Percentiles rank a stretch among this genome's conserved stretches.
These are phyloP conservation scores for Moricandia arvensis DNA, from an alignment of 345 rosid species.

Conservation along the genomic window DNA sequence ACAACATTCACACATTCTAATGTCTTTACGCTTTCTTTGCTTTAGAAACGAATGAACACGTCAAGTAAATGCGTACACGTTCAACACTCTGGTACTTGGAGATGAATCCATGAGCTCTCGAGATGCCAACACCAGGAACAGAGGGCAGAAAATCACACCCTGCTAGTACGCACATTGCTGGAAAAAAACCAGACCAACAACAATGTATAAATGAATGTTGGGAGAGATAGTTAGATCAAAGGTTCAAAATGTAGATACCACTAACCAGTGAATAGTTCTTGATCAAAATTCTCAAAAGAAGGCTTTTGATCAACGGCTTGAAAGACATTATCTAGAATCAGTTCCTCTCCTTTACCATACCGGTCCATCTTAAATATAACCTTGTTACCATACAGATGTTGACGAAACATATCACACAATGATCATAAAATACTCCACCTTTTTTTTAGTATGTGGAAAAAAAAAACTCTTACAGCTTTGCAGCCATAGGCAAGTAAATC, in stretches of 20 bases:
- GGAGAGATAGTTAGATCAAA: not conserved
- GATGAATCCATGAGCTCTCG: slow-evolving; percentile 64
- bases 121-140: slow-evolving; percentile 84
- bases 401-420: slow-evolving; percentile 28
- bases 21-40: not conserved
- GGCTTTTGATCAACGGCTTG: slow-evolving; percentile 51
- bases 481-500: slow-evolving; percentile 88
- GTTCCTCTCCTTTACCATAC: slow-evolving; percentile 78
- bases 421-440: slow-evolving; percentile 12
- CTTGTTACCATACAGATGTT: slow-evolving; percentile 43
- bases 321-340: slow-evolving; percentile 59
- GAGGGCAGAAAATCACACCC: slow-evolving; percentile 95
- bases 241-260: not conserved
- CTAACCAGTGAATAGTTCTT: slow-evolving; percentile 65
- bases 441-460: not conserved
- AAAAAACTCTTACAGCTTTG: slow-evolving; percentile 71
- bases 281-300: slow-evolving; percentile 58
- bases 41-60: not conserved
- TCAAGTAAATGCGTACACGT: slow-evolving; percentile 53
- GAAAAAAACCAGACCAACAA: slow-evolving; percentile 10
- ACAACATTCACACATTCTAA: not conserved
- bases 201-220: not conserved
- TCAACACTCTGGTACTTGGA: slow-evolving; percentile 75
- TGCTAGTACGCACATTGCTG: slow-evolving; percentile 95
- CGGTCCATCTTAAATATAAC: slow-evolving; percentile 84